These are phyloP conservation scores for Vigna hirtella DNA, from an alignment of 306 rosid genomes.

Conservation along the genomic window DNA sequence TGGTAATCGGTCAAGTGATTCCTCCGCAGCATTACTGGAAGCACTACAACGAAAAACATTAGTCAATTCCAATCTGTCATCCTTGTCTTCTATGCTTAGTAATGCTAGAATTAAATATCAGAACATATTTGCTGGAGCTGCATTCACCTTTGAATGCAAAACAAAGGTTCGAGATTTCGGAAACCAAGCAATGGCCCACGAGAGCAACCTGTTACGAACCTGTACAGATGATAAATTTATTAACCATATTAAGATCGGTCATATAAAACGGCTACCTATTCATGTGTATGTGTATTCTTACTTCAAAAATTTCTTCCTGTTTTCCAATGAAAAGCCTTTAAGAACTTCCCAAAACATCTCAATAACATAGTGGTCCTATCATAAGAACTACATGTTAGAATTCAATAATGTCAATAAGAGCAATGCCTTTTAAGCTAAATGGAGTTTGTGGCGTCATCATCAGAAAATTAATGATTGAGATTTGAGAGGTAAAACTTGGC, in stretches of 20 bases:
- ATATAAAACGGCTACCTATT: conserved; percentile 21
- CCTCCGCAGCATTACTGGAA: conserved; percentile 77
- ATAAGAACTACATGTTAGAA: conserved; percentile 44
- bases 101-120: conserved; percentile 3
- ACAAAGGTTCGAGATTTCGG: conserved; percentile 82
- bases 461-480: background rate
- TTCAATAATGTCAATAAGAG: conserved; percentile 15
- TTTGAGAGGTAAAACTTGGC: background rate
- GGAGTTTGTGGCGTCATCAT: conserved; percentile 4
- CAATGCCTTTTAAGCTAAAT: background rate
- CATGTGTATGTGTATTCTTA: conserved; percentile 51
- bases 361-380: conserved; percentile 90
- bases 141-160: conserved; percentile 93
- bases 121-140: conserved; percentile 5
- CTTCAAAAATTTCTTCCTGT: conserved; percentile 93
- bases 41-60: conserved; percentile 63
- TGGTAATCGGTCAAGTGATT: conserved; percentile 93
- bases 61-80: conserved; percentile 36
- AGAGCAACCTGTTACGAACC: conserved; percentile 99
- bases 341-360: conserved; percentile 96
- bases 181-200: conserved; percentile 98
- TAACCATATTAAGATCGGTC: conserved; percentile 26
- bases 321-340: conserved; percentile 87
- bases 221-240: conserved; percentile 44
- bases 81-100: conserved; percentile 5